These are phyloP conservation scores for Pseudonitzschia delicatissima DNA, from an alignment of 108 stramenopile genomes.

Conservation along the genomic window DNA sequence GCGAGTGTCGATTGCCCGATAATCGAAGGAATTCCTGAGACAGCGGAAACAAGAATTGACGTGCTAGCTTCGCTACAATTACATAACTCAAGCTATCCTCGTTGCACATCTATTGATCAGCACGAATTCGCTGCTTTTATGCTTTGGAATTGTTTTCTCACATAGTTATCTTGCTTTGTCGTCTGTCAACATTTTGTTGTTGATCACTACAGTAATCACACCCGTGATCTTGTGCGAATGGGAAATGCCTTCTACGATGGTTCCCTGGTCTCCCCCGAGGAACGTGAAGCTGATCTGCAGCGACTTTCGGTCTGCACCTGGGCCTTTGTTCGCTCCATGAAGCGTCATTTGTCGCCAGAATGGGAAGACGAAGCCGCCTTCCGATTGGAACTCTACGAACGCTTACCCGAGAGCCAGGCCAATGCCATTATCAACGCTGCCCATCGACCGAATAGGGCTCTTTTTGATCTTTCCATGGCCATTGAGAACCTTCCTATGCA, in stretches of 20 bases:
- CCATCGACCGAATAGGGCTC: constrained; percentile 61
- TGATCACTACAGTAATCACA: constrained; percentile 63
- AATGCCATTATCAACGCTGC: constrained; percentile 45
- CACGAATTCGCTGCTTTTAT: too few relatives aligned
- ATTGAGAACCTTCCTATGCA: constrained; percentile 65
- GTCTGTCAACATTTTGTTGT: too few relatives aligned
- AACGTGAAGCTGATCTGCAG: constrained; percentile 48
- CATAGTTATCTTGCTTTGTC: too few relatives aligned
- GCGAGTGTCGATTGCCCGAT: too few relatives aligned
- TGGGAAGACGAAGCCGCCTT: constrained; percentile 65
- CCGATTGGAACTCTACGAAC: constrained; percentile 36
- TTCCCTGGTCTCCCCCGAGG: constrained; percentile 18
- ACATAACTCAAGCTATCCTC: too few relatives aligned
- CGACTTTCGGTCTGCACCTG: constrained; percentile 58
- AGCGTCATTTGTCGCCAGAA: constrained; percentile 62
- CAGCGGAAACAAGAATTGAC: too few relatives aligned
- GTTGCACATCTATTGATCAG: too few relatives aligned
- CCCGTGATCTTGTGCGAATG: constrained; percentile 69
- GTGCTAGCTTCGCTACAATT: too few relatives aligned
- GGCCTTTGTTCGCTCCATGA: constrained; percentile 68
- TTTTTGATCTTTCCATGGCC: constrained; percentile 47
- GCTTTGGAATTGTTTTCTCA: too few relatives aligned
- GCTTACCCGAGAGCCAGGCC: constrained; percentile 35
- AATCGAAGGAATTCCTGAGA: too few relatives aligned
- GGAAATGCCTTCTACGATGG: constrained; percentile 58